phyloP scores from a whole-genome alignment of 2,329 filamentous ascomycete genomes.

The Diaporthe sp. region DNA sequence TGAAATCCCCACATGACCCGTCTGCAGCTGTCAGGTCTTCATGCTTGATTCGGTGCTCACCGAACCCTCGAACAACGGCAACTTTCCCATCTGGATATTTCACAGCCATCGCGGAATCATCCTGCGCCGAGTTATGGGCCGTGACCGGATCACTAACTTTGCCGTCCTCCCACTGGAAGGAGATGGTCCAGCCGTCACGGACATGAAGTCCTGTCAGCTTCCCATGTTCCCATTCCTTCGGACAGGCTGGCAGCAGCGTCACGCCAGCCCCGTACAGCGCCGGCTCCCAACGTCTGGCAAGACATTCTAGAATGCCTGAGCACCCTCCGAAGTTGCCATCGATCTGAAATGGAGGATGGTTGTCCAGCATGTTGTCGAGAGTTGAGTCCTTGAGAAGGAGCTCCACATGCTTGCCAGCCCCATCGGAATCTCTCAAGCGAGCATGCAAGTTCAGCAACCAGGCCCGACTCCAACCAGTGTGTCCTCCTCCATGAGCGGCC shows the following conservation, averaged over 20 bases:
- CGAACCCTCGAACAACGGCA: constrained; percentile 20
- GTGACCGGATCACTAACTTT: constrained; percentile 32
- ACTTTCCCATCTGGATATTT: constrained; percentile 30
- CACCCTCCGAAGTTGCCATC: constrained; percentile 64
- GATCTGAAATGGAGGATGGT: constrained; percentile 61
- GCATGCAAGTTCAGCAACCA: constrained; percentile 64
- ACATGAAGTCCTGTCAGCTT: constrained; percentile 50
- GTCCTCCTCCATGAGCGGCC: constrained; percentile 53
- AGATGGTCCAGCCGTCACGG: constrained; percentile 51
- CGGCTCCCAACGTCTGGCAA: constrained; percentile 54
- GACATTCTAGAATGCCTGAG: constrained; percentile 60
- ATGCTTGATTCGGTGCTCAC: constrained; percentile 31
- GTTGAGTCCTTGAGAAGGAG: constrained; percentile 56
- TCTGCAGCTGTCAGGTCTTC: background rate
- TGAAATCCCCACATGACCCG: constrained; percentile 23
- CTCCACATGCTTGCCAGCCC: constrained; percentile 53
- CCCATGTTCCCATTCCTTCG: constrained; percentile 50
- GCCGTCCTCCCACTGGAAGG: constrained; percentile 52
- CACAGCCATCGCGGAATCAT: constrained; percentile 9
- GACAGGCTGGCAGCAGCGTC: constrained; percentile 54
- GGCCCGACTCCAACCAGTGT: constrained; percentile 65
- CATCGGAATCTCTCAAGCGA: constrained; percentile 53
- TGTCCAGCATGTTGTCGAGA: constrained; percentile 58
- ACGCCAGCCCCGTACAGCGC: constrained; percentile 43
- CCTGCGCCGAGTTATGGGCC: constrained; percentile 1